Evolutionary conservation across 208 protist species (phyloP), one percentile per base, ranked within the genome.

Genomic region (Crithidia bombi): DNA sequence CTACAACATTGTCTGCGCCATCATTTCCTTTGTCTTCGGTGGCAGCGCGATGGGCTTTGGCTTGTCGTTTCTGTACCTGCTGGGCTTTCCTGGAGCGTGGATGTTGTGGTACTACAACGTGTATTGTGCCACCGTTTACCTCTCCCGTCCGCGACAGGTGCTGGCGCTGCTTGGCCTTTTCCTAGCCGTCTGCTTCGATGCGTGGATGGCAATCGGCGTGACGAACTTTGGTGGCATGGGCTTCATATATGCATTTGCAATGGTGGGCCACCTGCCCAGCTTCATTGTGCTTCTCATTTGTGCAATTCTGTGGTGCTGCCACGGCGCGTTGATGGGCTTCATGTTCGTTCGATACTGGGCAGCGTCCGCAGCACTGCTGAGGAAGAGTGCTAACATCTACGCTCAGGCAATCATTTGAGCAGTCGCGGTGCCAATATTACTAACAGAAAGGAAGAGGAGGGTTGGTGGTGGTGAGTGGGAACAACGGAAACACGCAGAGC

Each of bases 41-140:
- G 86, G 83, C 25, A 85, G 57, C 50, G 69, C 67, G 21, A 36
- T 85, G 30, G 85, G 92, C 26, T 93, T 95, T 79, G 87, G 79
- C 5, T 58, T 95, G n/a, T 95, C 90, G 0, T 95, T 93, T 57
- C 52, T 95, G 12, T 95, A 93, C 50, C 74, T 95, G 25, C 57
- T 95, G 14, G 90, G 90, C 26, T 59, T 95, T 49, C 90, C 90
- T 47, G 90, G 90, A 3, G 87, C 79, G 28, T 95, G 83, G 78
- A 79, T 93, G 52, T 15, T 82, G 23, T 95, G 90, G 90, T 95
- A 95, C 73, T 95, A 87, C 78, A 93, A 91, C 65, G 73, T 78
- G 2, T 95, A 95, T 74, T 79, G 57, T 56, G 83, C 80, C 19
- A 77, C 79, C 1, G 64, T 72, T 7, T 64, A 83, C 25, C 14